Evolutionary conservation across 1,139 yeast species (phyloP), one percentile per base, ranked within the genome.

Genomic region (Scheffersomyces parashehatae): DNA sequence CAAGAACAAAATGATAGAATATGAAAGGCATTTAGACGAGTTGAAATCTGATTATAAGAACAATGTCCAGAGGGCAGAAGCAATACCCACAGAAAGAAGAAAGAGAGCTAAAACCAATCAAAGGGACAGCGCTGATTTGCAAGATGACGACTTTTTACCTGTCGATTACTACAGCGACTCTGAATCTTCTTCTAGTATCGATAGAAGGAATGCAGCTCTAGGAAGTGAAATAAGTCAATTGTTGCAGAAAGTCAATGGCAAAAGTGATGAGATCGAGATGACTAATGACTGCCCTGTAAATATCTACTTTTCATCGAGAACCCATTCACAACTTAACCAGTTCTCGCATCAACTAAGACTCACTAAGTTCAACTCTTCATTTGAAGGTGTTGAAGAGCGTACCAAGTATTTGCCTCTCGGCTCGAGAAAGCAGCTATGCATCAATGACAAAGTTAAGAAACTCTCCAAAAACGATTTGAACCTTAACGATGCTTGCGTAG

Each of bases 261-360:
- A 30, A 45, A 44, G 28, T 13, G 38, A 40, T 3, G 52, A 52
- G 5, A 45, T 40, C 5, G 56, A 53, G 4, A 42, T 46, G 26
- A 47, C 59, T 1, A 62, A 65, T 33, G 63, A 66, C 24, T 77
- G 78, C 37, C 76, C 79, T 1, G 56, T 73, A 0, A 82, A 82
- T 52, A 65, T 72, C 0, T 79, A 67, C 52, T 90, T 83, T 58
- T 76, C 96, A 0, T 89, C 97, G 1, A 70, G 99, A 61, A 91
- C 99, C 0, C 98, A 91, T 58, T 88, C 97, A 0, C 99, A 91
- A 59, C 67, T 91, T 43, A 75, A 75, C 39, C 99, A 91, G 56
- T 88, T 91, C 59, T 81, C 91, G 0, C 79, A 81, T 16, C 97
- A 93, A 54, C 65, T 91, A 39, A 64, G 73, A 33, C 59, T 86